Conservation (phyloP, 208 protist species). For the Acanthamoeba triangularis region DNA sequence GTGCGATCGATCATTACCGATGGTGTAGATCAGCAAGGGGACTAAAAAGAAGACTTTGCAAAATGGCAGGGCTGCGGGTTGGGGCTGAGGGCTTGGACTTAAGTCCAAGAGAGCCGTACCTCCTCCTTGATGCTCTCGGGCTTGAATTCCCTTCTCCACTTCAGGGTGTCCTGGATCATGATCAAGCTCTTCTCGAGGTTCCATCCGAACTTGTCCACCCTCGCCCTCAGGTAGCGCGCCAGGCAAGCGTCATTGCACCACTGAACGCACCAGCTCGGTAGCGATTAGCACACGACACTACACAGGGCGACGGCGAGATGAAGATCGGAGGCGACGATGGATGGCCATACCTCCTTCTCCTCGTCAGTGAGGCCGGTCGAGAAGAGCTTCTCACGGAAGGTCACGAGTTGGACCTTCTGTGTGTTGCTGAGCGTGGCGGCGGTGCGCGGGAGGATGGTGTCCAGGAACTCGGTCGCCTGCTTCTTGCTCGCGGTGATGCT, state of each 20-base stretch:
- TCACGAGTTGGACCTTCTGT: constrained; percentile 25
- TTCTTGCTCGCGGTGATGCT: background rate
- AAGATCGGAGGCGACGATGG: background rate
- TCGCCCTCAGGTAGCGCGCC: background rate
- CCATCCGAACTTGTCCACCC: constrained; percentile 37
- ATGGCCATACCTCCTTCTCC: constrained; percentile 19
- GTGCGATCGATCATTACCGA: background rate
- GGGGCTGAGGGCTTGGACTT: too few species aligned
- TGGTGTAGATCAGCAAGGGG: too few species aligned
- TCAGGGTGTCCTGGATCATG: constrained; percentile 46
- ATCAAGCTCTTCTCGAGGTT: constrained; percentile 38
- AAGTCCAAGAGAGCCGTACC: background rate
- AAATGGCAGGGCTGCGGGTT: background rate
- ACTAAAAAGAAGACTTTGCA: background rate
- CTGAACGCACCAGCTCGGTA: background rate
- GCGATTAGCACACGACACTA: too few species aligned
- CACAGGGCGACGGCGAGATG: background rate
- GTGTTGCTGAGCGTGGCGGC: constrained; percentile 1
- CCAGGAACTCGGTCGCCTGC: background rate
- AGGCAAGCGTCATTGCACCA: constrained; percentile 27
- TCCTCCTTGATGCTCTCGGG: constrained; percentile 9
- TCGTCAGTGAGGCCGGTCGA: background rate
- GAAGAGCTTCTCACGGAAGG: constrained; percentile 31
- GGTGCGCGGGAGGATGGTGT: background rate
- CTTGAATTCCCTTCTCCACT: constrained; percentile 43